Base-by-base conservation (phyloP, 768 basidiomycete species). In the Collybia sordida region DNA sequence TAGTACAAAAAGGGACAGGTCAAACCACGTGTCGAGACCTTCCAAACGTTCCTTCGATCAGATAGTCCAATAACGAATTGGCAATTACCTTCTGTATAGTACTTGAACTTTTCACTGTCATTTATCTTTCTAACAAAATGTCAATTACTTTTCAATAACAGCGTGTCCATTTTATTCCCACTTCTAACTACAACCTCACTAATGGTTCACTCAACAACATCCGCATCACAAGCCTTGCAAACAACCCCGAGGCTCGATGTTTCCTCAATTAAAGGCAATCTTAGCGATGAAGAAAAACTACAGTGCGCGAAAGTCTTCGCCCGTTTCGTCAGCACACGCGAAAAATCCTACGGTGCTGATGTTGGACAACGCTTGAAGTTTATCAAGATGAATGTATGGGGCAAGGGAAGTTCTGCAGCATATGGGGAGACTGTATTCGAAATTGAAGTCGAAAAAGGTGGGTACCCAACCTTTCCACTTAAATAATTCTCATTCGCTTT, bases 401-500 rank as follows among this genome's bases (percentile, higher is more conserved):
- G 59, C 8, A 49, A 54, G 35, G 53, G 48, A 8, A 45, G 42
- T 15, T 41, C 41, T 7, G 34, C 52, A 0, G 54, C 54, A 15
- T 57, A 60, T 51, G 70, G 66, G 22, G 65, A 74, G 53, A 70
- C 69, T 0, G 58, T 74, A 2, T 68, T 72, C 22, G 74, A 79
- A 54, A 65, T 75, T 5, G 64, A 63, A 3, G 67, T 78, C 7
- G 63, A 64, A 3, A 53, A 64, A 64, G 73, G 74, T 71, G 47
- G 34, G 62, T 25, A 28, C 1, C 24, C 7, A 6, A 4, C 19
- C 17, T n/a, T n/a, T 41, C 9, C 22, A 49, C 15, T 40, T 37
- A 9, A 34, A 12, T 31, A 12, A 4, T 12, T 11, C 42, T n/a
- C 28, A 8, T 28, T 14, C 19, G 8, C 7, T 4, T 47, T 49